Percentiles rank a stretch among this genome's conserved stretches.
Evolutionary conservation across 176 grass and related monocot genomes (phyloP).

Genomic region (Oropetium thomaeum): DNA sequence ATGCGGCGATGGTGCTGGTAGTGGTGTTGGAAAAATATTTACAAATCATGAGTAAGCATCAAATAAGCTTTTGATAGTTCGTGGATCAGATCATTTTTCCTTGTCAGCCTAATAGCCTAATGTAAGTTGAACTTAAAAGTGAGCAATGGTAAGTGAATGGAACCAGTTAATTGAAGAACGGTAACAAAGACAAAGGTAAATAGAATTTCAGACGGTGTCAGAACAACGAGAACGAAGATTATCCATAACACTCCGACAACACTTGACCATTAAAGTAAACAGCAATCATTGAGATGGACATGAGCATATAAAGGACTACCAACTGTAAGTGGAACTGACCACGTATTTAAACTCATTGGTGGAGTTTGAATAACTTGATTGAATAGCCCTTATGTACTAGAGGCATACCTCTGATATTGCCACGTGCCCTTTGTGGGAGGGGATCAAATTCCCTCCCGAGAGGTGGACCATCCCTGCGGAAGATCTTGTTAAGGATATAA

Average conservation of each 20-base stretch:
- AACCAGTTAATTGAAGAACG: constrained; percentile 6
- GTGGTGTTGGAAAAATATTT: constrained; percentile 19
- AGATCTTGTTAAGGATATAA: constrained; percentile 75
- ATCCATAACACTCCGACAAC: constrained; percentile 3
- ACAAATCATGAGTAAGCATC: constrained; percentile 6
- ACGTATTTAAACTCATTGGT: constrained; percentile 12
- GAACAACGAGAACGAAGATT: background rate
- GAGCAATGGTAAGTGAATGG: constrained; percentile 1
- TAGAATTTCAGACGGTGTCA: background rate
- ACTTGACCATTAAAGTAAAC: background rate
- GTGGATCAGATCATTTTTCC: constrained; percentile 11
- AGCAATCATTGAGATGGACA: background rate
- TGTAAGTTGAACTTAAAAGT: constrained; percentile 5
- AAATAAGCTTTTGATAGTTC: background rate
- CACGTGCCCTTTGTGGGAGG: constrained; percentile 31
- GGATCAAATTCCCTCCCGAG: constrained; percentile 72
- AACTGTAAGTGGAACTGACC: background rate
- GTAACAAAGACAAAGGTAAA: constrained; percentile 8
- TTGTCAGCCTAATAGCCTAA: constrained; percentile 1
- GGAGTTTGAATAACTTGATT: too few relatives aligned
- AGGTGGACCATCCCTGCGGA: constrained; percentile 85
- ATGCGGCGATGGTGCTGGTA: constrained; percentile 15
- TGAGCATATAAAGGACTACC: background rate
- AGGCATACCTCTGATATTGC: constrained; percentile 51
- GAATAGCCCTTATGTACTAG: background rate